Base-by-base conservation (phyloP, 352 stramenopile species). In the Phytophthora boehmeriae region DNA sequence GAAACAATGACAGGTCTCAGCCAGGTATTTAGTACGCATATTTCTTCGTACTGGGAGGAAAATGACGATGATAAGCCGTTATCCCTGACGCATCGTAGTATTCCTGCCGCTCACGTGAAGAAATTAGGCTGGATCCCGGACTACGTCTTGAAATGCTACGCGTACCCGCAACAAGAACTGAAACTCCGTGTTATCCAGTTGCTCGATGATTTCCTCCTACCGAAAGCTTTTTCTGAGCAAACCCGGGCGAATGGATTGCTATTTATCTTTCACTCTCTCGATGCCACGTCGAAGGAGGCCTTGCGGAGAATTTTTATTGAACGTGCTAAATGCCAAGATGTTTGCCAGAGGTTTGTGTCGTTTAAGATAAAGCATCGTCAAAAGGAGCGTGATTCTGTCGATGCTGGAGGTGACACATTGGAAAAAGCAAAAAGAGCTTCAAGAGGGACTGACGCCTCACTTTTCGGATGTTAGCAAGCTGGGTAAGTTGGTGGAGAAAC, bases 1-100 rank as follows among this genome's bases (percentile, higher is more conserved):
- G 88, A 96, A 63, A 90, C 88, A 9, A 96, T 96, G 88, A 96
- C 88, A 11, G 88, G 88, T 0, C 68, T 96, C 14, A 91, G 84
- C 22, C 88, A 95, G 66, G 82, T 95, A 11, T 96, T 89, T 38
- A 80, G 69, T 14, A 64, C 76, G 4, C 86, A 96, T 53, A 62
- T 96, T 38, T 88, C 88, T 8, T 56, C 71, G 0, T 76, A 73
- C 19, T 92, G 82, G 83, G 66, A 63, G 46, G 54, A 72, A 16
- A 49, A 75, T 43, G 28, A 59, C 38, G 67, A 52, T 27, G 55
- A 43, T 25, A 63, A 25, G 36, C 43, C 13, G 23, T 57, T 68
- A 58, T 71, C 50, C 14, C 69, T 72, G 14, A 66, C 27, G 44
- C 58, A 59, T 17, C 64, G 68, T 45, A 63, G 63, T 20, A 70